Base-by-base conservation (phyloP, 257 asterid genomes). In the Ballota nigra region DNA sequence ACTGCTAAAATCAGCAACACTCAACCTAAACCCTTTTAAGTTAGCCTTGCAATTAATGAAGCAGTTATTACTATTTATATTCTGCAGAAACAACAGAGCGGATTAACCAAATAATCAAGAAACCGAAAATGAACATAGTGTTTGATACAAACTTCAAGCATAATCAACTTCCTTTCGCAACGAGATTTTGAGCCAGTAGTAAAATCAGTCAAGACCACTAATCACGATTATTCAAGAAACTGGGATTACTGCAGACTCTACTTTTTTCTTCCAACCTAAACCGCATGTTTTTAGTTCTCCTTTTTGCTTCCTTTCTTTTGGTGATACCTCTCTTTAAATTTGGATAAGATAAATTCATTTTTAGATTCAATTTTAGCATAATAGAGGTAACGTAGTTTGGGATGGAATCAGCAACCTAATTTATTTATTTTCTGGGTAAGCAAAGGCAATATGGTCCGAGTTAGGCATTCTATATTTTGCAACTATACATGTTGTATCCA, bases 1-100 rank as follows among this genome's bases (percentile, higher is more conserved):
- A 33, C 70, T 72, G 64, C 56, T 63, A 29, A 52, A 57, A 66
- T 29, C 73, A 58, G 79, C 69, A 67, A 45, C 69, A 74, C 78
- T 74, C 78, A 66, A 74, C 68, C 73, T 34, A 47, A 34, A 29
- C 67, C 34, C 11, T 41, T 53, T 53, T 31, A 40, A 43, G n/a
- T 55, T 59, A 59, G 69, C 47, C 29, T 31, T 24, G 33, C 58
- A 15, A 36, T 73, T 73, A 65, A 36, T 66, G 78, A 73, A 73
- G 72, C 36, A 9, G 56, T 20, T 41, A 49, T 33, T 51, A 49
- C 34, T 63, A 8, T 49, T 10, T 43, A n/a, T 6, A 34, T 75
- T 49, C 43, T 45, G 64, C 24, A 75, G 58, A 58, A 40, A 61
- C 62, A 43, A 58, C 19, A 29, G 36, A 73, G 47, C 33, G 16